phyloP scores from a whole-genome alignment of 371 early-diverging fungal genomes.

The Apophysomyces sp. region DNA sequence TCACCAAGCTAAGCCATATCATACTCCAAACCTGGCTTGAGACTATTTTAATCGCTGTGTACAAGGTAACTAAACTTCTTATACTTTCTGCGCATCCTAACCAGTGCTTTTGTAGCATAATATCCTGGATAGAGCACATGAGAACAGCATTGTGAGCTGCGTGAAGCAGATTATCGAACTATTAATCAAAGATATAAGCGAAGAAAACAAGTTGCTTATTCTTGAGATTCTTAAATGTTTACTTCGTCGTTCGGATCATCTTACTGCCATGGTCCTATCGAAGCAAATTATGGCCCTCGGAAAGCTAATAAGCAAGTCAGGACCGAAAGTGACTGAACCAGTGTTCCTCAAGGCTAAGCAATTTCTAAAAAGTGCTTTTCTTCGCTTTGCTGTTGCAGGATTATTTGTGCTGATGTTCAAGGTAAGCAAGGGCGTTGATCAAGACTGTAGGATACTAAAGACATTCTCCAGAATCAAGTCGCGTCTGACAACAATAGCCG shows the following conservation, averaged over 20 bases:
- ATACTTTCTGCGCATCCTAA: neutral
- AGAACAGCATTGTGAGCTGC: slow-evolving; percentile 39
- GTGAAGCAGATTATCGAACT: slow-evolving; percentile 52
- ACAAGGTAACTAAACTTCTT: slow-evolving; percentile 44
- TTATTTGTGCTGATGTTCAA: slow-evolving; percentile 65
- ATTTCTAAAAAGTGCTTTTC: slow-evolving; percentile 58
- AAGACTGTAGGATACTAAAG: neutral
- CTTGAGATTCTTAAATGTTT: slow-evolving; percentile 57
- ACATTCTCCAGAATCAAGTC: slow-evolving; percentile 40
- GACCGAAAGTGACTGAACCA: slow-evolving; percentile 46
- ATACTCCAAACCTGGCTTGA: slow-evolving; percentile 61
- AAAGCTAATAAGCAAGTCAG: slow-evolving; percentile 53
- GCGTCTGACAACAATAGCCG: slow-evolving; percentile 34
- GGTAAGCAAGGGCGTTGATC: slow-evolving; percentile 17
- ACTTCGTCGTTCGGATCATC: slow-evolving; percentile 54
- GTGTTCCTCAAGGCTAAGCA: slow-evolving; percentile 54
- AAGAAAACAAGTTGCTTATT: slow-evolving; percentile 59
- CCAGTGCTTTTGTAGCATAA: slow-evolving; percentile 35
- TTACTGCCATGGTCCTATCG: slow-evolving; percentile 61
- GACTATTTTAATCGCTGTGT: slow-evolving; percentile 52
- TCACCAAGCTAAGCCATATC: slow-evolving; percentile 41
- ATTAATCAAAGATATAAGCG: slow-evolving; percentile 48
- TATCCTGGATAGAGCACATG: slow-evolving; percentile 42
- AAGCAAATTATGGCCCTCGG: slow-evolving; percentile 62
- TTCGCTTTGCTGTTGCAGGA: slow-evolving; percentile 61